A percentile compares a stretch with the other conserved stretches of the same genome.
Evolutionary conservation across 352 stramenopile genomes (phyloP).

Genomic region (Phytophthora sp.): DNA sequence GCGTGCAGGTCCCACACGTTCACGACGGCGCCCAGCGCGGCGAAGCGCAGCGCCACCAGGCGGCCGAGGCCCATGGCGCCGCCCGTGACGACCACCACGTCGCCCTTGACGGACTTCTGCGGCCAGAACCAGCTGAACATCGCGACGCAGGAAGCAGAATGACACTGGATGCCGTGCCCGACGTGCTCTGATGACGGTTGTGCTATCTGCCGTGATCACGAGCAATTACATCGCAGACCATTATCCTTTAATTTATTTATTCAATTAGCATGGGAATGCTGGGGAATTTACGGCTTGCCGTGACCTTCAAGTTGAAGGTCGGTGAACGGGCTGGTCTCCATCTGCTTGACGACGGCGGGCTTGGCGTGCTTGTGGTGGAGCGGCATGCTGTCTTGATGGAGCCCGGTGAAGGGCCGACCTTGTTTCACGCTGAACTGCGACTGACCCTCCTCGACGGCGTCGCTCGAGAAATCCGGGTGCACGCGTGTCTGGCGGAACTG

Average conservation of each 20-base stretch:
- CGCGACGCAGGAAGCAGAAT: neutral
- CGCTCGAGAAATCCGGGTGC: conserved; percentile 5
- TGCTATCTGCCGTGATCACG: neutral
- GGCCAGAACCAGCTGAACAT: conserved; percentile 51
- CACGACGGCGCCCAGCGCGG: conserved; percentile 35
- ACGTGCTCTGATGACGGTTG: no score
- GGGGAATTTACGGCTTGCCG: neutral
- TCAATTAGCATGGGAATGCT: no score
- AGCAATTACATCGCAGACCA: no score
- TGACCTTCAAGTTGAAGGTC: neutral
- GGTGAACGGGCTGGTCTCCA: neutral
- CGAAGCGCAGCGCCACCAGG: conserved; percentile 49
- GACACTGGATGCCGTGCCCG: neutral
- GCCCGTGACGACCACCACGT: conserved; percentile 62
- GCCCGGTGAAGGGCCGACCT: neutral
- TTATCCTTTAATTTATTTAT: no score
- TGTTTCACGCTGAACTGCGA: neutral
- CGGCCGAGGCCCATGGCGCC: conserved; percentile 60
- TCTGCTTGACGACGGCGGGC: neutral
- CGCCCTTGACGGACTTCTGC: conserved; percentile 52
- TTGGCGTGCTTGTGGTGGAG: neutral
- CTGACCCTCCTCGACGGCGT: neutral
- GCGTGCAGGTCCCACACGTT: conserved; percentile 50
- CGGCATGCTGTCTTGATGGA: neutral
- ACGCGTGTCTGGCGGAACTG: conserved; percentile 38